Percentiles rank a stretch among this genome's conserved stretches.
These are phyloP conservation scores for Durio zibethinus DNA, from an alignment of 345 rosid species.

Conservation along the genomic window DNA sequence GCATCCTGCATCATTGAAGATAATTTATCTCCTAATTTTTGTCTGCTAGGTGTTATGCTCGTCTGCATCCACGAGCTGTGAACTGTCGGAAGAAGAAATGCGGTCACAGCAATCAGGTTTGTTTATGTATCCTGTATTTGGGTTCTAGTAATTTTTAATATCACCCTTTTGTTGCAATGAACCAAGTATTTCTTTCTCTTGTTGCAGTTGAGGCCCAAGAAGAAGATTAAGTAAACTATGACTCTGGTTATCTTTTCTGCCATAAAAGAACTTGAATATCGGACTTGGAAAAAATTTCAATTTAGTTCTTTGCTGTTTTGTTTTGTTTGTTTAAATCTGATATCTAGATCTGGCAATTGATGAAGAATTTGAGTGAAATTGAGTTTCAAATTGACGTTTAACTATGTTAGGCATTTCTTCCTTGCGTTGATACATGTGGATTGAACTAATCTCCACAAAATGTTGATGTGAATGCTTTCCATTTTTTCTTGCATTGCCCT, in stretches of 20 bases:
- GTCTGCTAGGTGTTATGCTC: slow-evolving; percentile 73
- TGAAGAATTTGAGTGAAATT: background rate
- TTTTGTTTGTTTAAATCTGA: background rate
- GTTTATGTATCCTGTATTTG: background rate
- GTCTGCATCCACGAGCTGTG: slow-evolving; percentile 92
- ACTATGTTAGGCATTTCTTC: background rate
- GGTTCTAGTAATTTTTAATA: background rate
- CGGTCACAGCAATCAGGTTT: slow-evolving; percentile 97
- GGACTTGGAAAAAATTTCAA: background rate
- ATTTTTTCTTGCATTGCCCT: too few relatives aligned
- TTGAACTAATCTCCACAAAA: background rate
- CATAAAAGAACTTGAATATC: background rate
- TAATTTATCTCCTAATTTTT: background rate
- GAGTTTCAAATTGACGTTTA: background rate
- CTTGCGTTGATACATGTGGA: background rate
- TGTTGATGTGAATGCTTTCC: background rate
- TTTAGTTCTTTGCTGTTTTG: background rate
- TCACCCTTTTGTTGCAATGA: background rate
- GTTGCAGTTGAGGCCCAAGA: slow-evolving; percentile 95
- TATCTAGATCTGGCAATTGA: background rate
- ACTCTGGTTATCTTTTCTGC: background rate
- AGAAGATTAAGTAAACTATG: slow-evolving; percentile 65
- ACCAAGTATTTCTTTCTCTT: background rate
- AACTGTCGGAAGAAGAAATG: slow-evolving; percentile 98
- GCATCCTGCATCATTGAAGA: background rate